phyloP scores from a whole-genome alignment of 768 basidiomycete species.

The Nevesoporus exiguus region DNA sequence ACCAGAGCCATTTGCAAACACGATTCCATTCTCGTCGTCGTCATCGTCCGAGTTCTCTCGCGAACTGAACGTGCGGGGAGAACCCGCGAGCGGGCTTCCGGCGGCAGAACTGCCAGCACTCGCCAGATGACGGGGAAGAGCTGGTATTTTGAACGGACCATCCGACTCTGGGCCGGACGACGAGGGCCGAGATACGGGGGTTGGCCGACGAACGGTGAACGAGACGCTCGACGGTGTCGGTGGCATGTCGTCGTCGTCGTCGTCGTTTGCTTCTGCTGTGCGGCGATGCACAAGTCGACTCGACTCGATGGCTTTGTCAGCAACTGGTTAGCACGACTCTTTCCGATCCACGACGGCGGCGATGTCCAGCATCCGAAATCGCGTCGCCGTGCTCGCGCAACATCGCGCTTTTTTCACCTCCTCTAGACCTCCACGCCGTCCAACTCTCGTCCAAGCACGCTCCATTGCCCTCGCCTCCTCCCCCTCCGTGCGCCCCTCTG shows the following conservation, averaged over 20 bases:
- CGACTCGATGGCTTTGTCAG: conserved; percentile 4
- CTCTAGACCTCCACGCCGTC: not conserved
- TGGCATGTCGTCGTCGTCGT: conserved; percentile 14
- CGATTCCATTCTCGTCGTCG: conserved; percentile 24
- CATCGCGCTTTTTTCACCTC: not conserved
- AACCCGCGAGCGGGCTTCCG: conserved; percentile 56
- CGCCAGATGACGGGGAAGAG: conserved; percentile 56
- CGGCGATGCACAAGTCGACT: not conserved
- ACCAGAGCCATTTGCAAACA: conserved; percentile 20
- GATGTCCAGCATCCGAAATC: conserved; percentile 1
- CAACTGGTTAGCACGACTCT: too few relatives aligned
- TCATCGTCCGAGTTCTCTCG: conserved; percentile 29
- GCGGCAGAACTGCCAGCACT: conserved; percentile 39
- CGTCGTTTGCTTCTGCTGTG: not conserved
- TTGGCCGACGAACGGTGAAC: conserved; percentile 82
- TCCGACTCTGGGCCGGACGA: conserved; percentile 68
- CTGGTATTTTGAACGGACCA: conserved; percentile 52
- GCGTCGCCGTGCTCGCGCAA: not conserved
- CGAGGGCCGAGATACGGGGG: conserved; percentile 57
- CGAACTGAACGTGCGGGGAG: conserved; percentile 37
- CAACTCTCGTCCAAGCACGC: not conserved
- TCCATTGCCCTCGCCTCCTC: not conserved
- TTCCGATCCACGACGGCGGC: not conserved
- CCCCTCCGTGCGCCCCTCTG: conserved; percentile 34
- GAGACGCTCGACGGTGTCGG: conserved; percentile 54